Evolutionary conservation across 108 stramenopile genomes (phyloP), one percentile per base, ranked within the genome.

Genomic region (Skeletonema grethae): DNA sequence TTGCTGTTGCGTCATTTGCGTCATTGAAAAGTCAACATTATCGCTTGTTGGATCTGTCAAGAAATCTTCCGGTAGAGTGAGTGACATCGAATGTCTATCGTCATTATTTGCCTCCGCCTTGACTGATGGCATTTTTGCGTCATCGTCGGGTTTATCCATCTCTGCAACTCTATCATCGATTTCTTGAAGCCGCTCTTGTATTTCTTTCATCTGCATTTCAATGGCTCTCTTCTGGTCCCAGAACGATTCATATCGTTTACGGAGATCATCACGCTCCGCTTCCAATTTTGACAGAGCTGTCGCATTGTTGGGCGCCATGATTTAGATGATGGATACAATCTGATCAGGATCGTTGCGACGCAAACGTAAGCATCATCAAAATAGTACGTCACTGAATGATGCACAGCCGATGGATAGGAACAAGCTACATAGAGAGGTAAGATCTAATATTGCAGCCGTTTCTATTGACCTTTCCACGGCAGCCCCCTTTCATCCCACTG

Each of bases 121-220:
- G 0, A 24, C 29, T 36, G 31, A 1, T 9, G 61, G 24, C 29
- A 22, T 18, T 61, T 32, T 61, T 61, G 35, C 58, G 11, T 16
- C 36, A 38, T 38, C 36, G 15, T 61, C 36, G 10, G 30, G 16
- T 76, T 74, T 65, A 8, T 88, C 88, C 56, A 85, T 48, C 31
- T 75, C 63, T 63, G 85, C 87, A 64, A 92, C 89, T 20, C 81
- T 63, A 25, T 82, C 88, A 60, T 92, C 91, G 61, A 92, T 60
- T 60, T 73, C 72, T 22, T 73, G 69, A 24, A 92, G 61, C 12
- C 86, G 82, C 11, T 80, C 65, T 50, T 84, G 73, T 53, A 83
- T 57, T 8, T 66, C 61, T 45, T 76, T 59, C 69, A 89, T 82
- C 63, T 79, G 74, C 24, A 65, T 43, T 32, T 82, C 65, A 22